Base-by-base conservation (phyloP, 176 grass and related monocot species). In the Aegilops umbellulata region DNA sequence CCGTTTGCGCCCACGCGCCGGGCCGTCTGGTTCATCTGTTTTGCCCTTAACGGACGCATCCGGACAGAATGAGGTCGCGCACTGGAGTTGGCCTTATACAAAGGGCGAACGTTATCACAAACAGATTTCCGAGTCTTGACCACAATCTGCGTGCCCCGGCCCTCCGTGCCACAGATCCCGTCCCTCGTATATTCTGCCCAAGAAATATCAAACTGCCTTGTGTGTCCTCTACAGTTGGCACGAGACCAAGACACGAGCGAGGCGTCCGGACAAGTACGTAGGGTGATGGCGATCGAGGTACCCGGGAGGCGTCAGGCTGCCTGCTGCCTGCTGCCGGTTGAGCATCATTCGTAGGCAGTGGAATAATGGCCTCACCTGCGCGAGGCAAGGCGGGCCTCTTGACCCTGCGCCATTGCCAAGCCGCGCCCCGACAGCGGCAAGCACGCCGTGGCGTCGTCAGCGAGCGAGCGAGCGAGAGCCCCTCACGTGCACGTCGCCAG, bases 361-460 rank as follows among this genome's bases (percentile, higher is more conserved):
- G 72, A 75, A 75, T 75, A 51, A 75, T 75, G 72, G 42, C 72
- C 72, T 49, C 42, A 75, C 72, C 72, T 75, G 72, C 72, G 74
- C 74, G 31, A 76, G 74, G 74, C 46, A 53, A 76, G 44, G 44
- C 25, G 22, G n/a, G 44, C 46, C 25, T 22, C 51, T 76, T 76
- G 44, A 76, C 73, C 73, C 73, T 26, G 73, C 26, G 27, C 73
- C 72, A 30, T 75, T 74, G 71, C 73, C 73, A 29, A 19, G 73
- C 73, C 15, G 25, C 25, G 46, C 73, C 73, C 74, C 74, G 74
- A 76, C 73, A 53, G 25, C 55, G 19, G 55, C 55, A 58, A 58
- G 19, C 55, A 60, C 20, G 55, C n/a, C 53, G 60, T 61, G 60
- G 60, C 60, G 7, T 11, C 60, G 60, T 61, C 60, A 61, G 60